Percentiles rank a stretch among this genome's conserved stretches.
Evolutionary conservation across 805 yeast species (phyloP).

Genomic region (Starmera pachycereana): DNA sequence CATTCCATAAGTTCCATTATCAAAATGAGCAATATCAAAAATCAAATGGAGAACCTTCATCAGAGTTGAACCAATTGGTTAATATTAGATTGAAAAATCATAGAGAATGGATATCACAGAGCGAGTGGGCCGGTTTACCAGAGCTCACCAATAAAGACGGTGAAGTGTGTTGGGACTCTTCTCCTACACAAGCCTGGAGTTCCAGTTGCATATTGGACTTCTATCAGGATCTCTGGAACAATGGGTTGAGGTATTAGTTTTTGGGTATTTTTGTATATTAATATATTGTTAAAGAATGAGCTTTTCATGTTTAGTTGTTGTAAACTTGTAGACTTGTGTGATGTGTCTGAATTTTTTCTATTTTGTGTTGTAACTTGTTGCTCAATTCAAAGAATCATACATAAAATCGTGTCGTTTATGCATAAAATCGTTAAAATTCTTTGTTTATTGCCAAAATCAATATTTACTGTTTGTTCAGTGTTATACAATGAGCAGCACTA

Average conservation of each 20-base stretch:
- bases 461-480: too few relatives aligned
- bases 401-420: too few relatives aligned
- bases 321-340: too few relatives aligned
- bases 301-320: too few relatives aligned
- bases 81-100: conserved; percentile 55
- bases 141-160: conserved; percentile 91
- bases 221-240: conserved; percentile 49
- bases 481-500: conserved; percentile 1
- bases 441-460: too few relatives aligned
- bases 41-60: conserved; percentile 28
- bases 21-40: conserved; percentile 26
- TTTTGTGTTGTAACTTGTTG: too few relatives aligned
- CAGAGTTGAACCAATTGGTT: conserved; percentile 46
- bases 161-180: conserved; percentile 68
- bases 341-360: too few relatives aligned
- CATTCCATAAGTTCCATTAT: conserved; percentile 48
- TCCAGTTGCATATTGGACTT: conserved; percentile 76
- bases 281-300: too few relatives aligned
- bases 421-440: too few relatives aligned
- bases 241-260: conserved; percentile 1
- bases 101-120: conserved; percentile 57
- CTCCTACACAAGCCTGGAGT: conserved; percentile 98
- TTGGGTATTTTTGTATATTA: too few relatives aligned
- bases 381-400: too few relatives aligned
- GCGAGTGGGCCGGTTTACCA: conserved; percentile 89